Evolutionary conservation across 1,284 basidiomycete genomes (phyloP).

Genomic region (Stygiomarasmius scandens): DNA sequence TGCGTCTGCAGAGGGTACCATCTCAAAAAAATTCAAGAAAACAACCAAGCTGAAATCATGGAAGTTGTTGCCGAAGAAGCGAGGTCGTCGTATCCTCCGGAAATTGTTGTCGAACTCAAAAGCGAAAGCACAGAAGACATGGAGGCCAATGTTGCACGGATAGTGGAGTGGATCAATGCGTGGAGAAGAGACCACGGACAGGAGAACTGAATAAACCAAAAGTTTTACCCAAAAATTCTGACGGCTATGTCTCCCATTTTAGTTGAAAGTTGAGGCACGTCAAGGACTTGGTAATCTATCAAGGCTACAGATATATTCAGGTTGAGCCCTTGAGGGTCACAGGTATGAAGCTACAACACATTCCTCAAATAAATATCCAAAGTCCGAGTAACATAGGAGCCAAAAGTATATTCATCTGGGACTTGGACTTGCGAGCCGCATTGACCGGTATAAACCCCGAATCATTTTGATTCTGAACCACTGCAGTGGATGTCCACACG

Average conservation of each 20-base stretch:
- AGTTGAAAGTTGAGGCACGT: no score
- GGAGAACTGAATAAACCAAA: slow-evolving; percentile 4
- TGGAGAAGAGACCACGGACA: slow-evolving; percentile 64
- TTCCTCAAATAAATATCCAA: neutral
- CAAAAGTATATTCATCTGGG: neutral
- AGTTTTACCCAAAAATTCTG: no score
- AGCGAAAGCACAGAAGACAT: slow-evolving; percentile 84
- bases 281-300: no score
- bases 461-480: slow-evolving; percentile 21
- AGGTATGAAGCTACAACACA: neutral
- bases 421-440: neutral
- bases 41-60: slow-evolving; percentile 99
- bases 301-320: no score
- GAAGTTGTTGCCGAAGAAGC: slow-evolving; percentile 90
- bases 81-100: slow-evolving; percentile 78
- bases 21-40: slow-evolving; percentile 95
- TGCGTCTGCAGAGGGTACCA: slow-evolving; percentile 71
- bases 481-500: slow-evolving; percentile 17
- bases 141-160: slow-evolving; percentile 83
- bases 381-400: neutral
- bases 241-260: no score
- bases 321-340: no score
- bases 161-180: slow-evolving; percentile 82
- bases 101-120: slow-evolving; percentile 86
- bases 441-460: slow-evolving; percentile 36